These are phyloP conservation scores for Thymus quinquecostatus DNA, from an alignment of 257 asterid genomes.

Conservation along the genomic window DNA sequence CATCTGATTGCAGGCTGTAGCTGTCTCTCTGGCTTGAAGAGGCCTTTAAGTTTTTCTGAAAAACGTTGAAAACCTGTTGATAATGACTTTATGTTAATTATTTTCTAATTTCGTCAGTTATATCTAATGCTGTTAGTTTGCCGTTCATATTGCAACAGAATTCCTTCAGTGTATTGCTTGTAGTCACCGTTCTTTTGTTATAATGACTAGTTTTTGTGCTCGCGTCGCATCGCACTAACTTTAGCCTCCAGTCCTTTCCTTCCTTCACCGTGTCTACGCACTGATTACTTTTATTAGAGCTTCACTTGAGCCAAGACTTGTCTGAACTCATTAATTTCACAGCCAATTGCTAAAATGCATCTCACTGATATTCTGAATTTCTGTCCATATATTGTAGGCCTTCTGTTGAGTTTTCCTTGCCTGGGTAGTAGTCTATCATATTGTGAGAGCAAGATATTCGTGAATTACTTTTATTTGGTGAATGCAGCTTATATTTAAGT, in stretches of 20 bases:
- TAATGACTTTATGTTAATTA: slow-evolving; percentile 12
- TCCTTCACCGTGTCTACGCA: background rate
- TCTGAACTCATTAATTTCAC: slow-evolving; percentile 26
- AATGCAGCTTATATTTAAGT: slow-evolving; percentile 80
- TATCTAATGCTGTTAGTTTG: slow-evolving; percentile 14
- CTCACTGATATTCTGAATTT: background rate
- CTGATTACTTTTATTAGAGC: slow-evolving; percentile 10
- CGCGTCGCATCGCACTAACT: background rate
- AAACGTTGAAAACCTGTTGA: slow-evolving; percentile 24
- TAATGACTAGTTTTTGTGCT: background rate
- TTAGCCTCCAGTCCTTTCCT: background rate
- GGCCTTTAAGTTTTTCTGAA: slow-evolving; percentile 21
- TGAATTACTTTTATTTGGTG: slow-evolving; percentile 72
- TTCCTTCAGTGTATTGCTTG: background rate
- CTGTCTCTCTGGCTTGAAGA: slow-evolving; percentile 14
- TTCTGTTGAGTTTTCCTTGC: slow-evolving; percentile 34
- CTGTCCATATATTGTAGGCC: slow-evolving; percentile 24
- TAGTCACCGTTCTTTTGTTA: background rate
- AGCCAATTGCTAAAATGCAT: slow-evolving; percentile 16
- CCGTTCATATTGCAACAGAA: slow-evolving; percentile 18
- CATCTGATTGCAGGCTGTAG: background rate
- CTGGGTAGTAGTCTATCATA: slow-evolving; percentile 28
- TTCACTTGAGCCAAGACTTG: slow-evolving; percentile 17
- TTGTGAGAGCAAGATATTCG: slow-evolving; percentile 51
- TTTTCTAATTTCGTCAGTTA: slow-evolving; percentile 11